phyloP scores from a whole-genome alignment of 768 basidiomycete genomes.

The Leccinum uliginosum region DNA sequence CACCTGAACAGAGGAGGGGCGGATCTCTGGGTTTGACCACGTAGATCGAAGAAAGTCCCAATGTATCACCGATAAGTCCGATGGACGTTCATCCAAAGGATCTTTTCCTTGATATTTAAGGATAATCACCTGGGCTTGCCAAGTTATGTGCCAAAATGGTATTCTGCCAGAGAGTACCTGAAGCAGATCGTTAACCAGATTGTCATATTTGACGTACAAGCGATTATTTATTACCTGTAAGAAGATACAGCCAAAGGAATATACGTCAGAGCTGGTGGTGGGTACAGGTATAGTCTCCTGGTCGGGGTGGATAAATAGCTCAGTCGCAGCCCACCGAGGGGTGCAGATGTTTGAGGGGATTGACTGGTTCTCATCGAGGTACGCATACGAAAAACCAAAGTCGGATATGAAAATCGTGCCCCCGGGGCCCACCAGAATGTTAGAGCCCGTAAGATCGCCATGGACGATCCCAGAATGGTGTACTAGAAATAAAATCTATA shows the following conservation, averaged over 20 bases:
- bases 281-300: conserved; percentile 2
- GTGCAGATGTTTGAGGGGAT: conserved; percentile 7
- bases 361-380: background rate
- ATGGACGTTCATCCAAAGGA: conserved; percentile 12
- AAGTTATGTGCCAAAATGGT: conserved; percentile 7
- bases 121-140: conserved; percentile 10
- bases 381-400: conserved; percentile 8
- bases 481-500: background rate
- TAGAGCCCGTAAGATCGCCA: conserved; percentile 14
- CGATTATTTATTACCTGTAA: conserved; percentile 7
- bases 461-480: conserved; percentile 9
- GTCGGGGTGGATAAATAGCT: conserved; percentile 13
- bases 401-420: conserved; percentile 8
- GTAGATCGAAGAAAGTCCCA: conserved; percentile 12
- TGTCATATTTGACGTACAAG: background rate
- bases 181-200: background rate
- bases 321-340: conserved; percentile 8
- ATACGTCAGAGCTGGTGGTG: conserved; percentile 5
- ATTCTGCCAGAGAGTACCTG: conserved; percentile 12
- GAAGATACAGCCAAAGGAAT: conserved; percentile 11
- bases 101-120: conserved; percentile 15
- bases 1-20: conserved; percentile 8
- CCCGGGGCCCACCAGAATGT: conserved; percentile 6
- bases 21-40: conserved; percentile 9
- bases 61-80: background rate